These are phyloP conservation scores for Colletotrichum graminicola DNA, from an alignment of 2,329 filamentous ascomycete species.

Conservation along the genomic window DNA sequence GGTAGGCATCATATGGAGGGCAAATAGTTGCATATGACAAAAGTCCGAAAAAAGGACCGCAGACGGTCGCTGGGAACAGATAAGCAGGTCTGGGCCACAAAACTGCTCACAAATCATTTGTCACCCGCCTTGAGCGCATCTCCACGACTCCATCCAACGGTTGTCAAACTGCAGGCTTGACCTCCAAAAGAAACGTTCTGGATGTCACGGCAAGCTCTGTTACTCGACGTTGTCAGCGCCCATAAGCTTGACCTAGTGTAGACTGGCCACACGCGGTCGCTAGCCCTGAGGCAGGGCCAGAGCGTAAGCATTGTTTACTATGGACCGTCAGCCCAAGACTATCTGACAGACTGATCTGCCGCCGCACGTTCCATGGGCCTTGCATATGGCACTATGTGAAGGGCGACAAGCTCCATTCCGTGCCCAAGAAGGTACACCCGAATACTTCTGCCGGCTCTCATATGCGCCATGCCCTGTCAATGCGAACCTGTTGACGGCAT, in stretches of 20 bases:
- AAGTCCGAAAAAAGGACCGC: not conserved
- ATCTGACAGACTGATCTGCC: slow-evolving; percentile 12
- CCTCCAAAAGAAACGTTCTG: slow-evolving; percentile 16
- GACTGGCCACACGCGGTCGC: not conserved
- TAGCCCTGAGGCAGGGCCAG: not conserved
- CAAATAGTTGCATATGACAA: not conserved
- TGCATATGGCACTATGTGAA: not conserved
- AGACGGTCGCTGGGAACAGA: not conserved
- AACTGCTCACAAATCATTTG: slow-evolving; percentile 18
- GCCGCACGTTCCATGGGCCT: slow-evolving; percentile 16
- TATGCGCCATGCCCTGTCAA: slow-evolving; percentile 18
- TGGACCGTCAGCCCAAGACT: slow-evolving; percentile 12
- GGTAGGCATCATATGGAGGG: not conserved
- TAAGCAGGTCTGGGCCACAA: not conserved
- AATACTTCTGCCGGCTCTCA: slow-evolving; percentile 7
- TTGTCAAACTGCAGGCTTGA: slow-evolving; percentile 4
- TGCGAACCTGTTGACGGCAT: slow-evolving; percentile 10
- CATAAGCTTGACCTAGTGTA: not conserved
- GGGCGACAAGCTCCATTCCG: not conserved
- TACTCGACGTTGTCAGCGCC: not conserved
- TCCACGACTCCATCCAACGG: slow-evolving; percentile 1
- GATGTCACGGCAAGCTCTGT: not conserved
- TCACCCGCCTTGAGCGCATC: slow-evolving; percentile 20
- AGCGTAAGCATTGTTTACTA: not conserved
- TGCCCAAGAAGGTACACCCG: not conserved